A percentile compares a stretch with the other conserved stretches of the same genome.
phyloP scores from a whole-genome alignment of 139 green algal species.

The Volvox reticuliferus region DNA sequence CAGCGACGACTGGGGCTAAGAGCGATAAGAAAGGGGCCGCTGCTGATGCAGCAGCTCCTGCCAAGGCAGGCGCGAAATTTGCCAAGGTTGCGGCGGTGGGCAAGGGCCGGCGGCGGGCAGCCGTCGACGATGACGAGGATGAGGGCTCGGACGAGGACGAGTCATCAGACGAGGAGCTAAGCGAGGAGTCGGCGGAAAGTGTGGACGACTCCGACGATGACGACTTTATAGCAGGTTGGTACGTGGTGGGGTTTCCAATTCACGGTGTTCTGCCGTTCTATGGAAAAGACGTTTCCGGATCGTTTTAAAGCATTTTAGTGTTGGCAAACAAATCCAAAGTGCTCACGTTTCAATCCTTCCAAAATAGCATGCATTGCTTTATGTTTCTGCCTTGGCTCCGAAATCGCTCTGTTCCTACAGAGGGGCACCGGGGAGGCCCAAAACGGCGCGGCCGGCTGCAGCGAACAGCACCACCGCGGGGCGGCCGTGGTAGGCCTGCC shows the following conservation, averaged over 20 bases:
- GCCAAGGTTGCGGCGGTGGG: neutral
- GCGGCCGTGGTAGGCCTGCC: neutral
- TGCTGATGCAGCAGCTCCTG: too few relatives aligned
- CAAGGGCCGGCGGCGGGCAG: neutral
- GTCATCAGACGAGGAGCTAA: neutral
- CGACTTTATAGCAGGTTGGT: constrained; percentile 28
- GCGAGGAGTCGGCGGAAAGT: neutral
- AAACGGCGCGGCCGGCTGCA: constrained; percentile 10
- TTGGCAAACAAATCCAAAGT: too few relatives aligned
- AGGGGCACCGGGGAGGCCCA: neutral
- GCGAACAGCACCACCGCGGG: neutral
- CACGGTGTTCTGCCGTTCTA: too few relatives aligned
- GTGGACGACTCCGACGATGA: constrained; percentile 25
- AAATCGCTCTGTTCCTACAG: neutral
- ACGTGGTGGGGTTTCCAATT: neutral
- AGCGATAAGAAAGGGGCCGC: neutral
- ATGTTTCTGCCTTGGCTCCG: too few relatives aligned
- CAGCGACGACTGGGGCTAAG: neutral
- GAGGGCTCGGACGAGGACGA: neutral
- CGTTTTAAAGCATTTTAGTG: too few relatives aligned
- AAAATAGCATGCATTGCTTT: too few relatives aligned
- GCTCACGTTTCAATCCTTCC: too few relatives aligned
- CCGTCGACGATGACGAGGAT: neutral
- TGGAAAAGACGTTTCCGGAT: too few relatives aligned
- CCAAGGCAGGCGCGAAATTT: neutral